These are phyloP conservation scores for Rhinocladiella mackenziei DNA, from an alignment of 2,329 filamentous ascomycete species.

Conservation along the genomic window DNA sequence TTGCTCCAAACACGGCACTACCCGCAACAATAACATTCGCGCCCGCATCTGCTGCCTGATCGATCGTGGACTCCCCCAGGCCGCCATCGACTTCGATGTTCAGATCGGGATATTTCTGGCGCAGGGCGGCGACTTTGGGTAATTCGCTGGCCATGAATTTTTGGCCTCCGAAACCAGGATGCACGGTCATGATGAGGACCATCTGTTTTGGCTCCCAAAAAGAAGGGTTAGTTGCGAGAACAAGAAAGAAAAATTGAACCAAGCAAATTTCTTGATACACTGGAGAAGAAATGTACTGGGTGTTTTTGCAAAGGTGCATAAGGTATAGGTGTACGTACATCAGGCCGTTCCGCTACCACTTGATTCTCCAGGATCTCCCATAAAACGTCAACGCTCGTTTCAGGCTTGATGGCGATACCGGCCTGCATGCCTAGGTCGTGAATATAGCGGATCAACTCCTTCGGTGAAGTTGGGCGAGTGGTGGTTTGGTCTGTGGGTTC, in stretches of 20 bases:
- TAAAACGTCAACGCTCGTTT: conserved; percentile 83
- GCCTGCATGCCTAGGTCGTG: conserved; percentile 84
- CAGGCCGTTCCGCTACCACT: conserved; percentile 72
- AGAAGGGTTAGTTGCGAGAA: too few species aligned
- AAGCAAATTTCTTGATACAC: too few species aligned
- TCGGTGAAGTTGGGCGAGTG: conserved; percentile 68
- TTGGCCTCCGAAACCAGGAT: conserved; percentile 95
- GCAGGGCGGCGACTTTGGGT: conserved; percentile 83
- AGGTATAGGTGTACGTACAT: too few species aligned
- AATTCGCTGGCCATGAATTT: conserved; percentile 97
- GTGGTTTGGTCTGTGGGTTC: conserved; percentile 67
- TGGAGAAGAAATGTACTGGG: neutral
- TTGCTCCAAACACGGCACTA: conserved; percentile 89
- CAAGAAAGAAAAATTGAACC: too few species aligned
- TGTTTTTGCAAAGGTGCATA: too few species aligned
- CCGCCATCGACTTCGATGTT: conserved; percentile 98
- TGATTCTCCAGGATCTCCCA: conserved; percentile 80
- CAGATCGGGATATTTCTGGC: conserved; percentile 78
- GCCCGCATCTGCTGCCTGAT: conserved; percentile 88
- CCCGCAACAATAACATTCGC: conserved; percentile 98
- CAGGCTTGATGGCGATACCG: conserved; percentile 92
- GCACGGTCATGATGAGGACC: conserved; percentile 97
- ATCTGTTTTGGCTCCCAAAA: too few species aligned
- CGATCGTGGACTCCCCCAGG: conserved; percentile 80
- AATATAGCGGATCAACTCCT: conserved; percentile 83